Percentiles rank a stretch among this genome's conserved stretches.
Conservation (phyloP, 495 filamentous ascomycete genomes). For the Parathielavia appendiculata region DNA sequence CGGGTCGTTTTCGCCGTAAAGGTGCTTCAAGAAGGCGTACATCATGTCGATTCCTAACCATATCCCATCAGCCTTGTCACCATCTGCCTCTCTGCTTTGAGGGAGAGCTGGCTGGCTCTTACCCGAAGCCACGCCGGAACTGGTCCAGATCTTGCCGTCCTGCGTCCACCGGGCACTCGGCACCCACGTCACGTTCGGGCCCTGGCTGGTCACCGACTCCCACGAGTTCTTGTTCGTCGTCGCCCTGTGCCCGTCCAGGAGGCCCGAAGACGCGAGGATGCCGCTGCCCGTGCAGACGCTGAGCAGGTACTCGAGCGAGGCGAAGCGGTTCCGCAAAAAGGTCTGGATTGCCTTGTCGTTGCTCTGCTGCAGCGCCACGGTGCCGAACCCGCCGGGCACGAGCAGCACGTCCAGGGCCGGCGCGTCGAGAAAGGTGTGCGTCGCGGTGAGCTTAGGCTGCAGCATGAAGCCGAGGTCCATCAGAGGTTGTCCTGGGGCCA, state of each 20-base stretch:
- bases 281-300: slow-evolving; percentile 58
- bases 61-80: slow-evolving; percentile 25
- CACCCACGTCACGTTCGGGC: slow-evolving; percentile 53
- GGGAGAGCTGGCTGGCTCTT: too few species aligned
- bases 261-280: slow-evolving; percentile 48
- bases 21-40: slow-evolving; percentile 46
- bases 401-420: slow-evolving; percentile 58
- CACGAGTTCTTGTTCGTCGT: slow-evolving; percentile 52
- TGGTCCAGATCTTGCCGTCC: slow-evolving; percentile 64
- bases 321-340: slow-evolving; percentile 44
- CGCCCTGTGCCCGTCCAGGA: slow-evolving; percentile 54
- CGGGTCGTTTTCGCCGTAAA: slow-evolving; percentile 41
- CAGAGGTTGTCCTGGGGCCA: not conserved
- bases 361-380: slow-evolving; percentile 27
- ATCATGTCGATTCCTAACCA: slow-evolving; percentile 63
- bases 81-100: too few species aligned
- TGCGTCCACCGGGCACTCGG: slow-evolving; percentile 57
- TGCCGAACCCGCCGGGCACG: slow-evolving; percentile 60
- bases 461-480: slow-evolving; percentile 33
- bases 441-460: slow-evolving; percentile 50
- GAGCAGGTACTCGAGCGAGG: slow-evolving; percentile 50
- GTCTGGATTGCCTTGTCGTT: slow-evolving; percentile 37
- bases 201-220: slow-evolving; percentile 37
- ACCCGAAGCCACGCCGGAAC: slow-evolving; percentile 19
- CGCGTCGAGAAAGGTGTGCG: slow-evolving; percentile 52